phyloP scores from a whole-genome alignment of 768 basidiomycete genomes.

The Dictyophora rubrovolvata region DNA sequence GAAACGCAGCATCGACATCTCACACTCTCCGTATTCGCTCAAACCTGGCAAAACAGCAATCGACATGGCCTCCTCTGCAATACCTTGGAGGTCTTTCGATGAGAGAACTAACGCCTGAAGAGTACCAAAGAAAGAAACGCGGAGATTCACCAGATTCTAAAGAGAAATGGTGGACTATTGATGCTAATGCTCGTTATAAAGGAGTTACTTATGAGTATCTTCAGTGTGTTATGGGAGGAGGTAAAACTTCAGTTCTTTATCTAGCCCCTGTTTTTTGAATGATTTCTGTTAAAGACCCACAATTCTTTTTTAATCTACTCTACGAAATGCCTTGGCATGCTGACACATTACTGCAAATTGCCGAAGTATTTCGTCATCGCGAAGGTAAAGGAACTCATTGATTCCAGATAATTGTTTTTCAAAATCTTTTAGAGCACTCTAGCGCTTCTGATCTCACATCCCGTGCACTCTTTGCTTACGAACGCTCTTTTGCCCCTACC shows the following conservation, averaged over 20 bases:
- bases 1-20: not conserved
- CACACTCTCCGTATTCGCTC: conserved; percentile 31
- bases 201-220: conserved; percentile 74
- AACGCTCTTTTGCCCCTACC: conserved; percentile 76
- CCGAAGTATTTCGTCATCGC: conserved; percentile 76
- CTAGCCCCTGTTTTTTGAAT: not conserved
- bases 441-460: conserved; percentile 84
- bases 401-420: not conserved
- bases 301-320: conserved; percentile 68
- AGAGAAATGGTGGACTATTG: conserved; percentile 85
- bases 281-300: conserved; percentile 43
- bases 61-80: conserved; percentile 63
- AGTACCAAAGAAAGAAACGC: conserved; percentile 37
- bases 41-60: conserved; percentile 65
- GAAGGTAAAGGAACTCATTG: conserved; percentile 47
- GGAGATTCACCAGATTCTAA: conserved; percentile 30
- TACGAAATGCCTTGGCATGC: conserved; percentile 81
- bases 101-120: conserved; percentile 44
- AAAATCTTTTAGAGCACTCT: conserved; percentile 49
- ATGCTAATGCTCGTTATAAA: conserved; percentile 78
- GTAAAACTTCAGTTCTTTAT: conserved; percentile 33
- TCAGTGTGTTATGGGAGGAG: conserved; percentile 69
- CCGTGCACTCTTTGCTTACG: conserved; percentile 88
- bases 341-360: conserved; percentile 80
- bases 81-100: conserved; percentile 66